A percentile compares a stretch with the other conserved stretches of the same genome.
Conservation (phyloP, 2,329 filamentous ascomycete species). For the Amphichorda felina region DNA sequence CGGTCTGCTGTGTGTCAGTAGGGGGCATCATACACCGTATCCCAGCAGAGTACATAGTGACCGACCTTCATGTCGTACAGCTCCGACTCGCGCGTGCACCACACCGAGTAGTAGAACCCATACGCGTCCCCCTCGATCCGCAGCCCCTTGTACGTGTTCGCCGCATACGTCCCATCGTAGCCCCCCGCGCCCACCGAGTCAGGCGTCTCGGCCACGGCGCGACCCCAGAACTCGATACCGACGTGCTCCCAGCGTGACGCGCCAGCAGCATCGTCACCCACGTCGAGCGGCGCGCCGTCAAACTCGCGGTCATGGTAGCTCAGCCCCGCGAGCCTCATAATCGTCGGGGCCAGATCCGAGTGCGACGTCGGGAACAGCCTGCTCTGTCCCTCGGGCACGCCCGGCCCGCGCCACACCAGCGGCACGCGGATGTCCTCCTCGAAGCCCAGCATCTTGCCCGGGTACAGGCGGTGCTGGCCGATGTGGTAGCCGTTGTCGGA, state of each 20-base stretch:
- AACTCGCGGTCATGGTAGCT: conserved; percentile 2
- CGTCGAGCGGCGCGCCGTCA: conserved; percentile 20
- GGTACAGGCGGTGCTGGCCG: conserved; percentile 36
- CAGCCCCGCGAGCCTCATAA: conserved; percentile 22
- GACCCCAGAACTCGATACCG: conserved; percentile 41
- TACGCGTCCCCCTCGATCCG: conserved; percentile 36
- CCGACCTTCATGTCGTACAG: conserved; percentile 42
- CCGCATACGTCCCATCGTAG: conserved; percentile 10
- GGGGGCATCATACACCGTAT: no score
- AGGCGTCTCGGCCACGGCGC: conserved; percentile 16
- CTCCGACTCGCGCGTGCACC: conserved; percentile 55
- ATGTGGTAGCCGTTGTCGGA: conserved; percentile 43
- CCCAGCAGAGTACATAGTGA: no score
- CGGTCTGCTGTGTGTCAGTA: conserved; percentile 11
- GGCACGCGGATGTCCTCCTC: conserved; percentile 41
- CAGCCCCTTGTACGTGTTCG: conserved; percentile 29
- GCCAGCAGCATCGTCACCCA: neutral
- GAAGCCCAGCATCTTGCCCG: conserved; percentile 38
- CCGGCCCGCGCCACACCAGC: conserved; percentile 35
- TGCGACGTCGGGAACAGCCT: conserved; percentile 33
- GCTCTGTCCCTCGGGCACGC: conserved; percentile 22
- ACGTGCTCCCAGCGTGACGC: conserved; percentile 29
- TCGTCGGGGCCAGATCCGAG: conserved; percentile 41
- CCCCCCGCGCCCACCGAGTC: conserved; percentile 1
- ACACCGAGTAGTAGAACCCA: conserved; percentile 50